Percentiles rank a stretch among this genome's conserved stretches.
Evolutionary conservation across 1,284 basidiomycete species (phyloP).

Genomic region (Bondarzewia mesenterica): DNA sequence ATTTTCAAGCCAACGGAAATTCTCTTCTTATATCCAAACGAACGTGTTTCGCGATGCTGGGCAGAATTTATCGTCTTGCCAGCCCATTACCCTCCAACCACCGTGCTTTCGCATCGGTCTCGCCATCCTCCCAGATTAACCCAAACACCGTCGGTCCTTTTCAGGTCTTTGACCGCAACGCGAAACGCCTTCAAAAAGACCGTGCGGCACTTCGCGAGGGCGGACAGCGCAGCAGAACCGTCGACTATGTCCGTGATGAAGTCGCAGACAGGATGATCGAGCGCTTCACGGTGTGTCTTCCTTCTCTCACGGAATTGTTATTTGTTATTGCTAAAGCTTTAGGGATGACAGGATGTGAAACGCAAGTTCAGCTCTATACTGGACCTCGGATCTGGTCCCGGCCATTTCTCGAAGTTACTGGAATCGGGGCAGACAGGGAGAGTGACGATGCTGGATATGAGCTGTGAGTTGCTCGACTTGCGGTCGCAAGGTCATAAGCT

Average conservation of each 20-base stretch:
- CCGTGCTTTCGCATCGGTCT: constrained; percentile 7
- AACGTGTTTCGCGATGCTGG: no score
- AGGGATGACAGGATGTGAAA: constrained; percentile 76
- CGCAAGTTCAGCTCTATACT: constrained; percentile 74
- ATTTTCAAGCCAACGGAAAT: no score
- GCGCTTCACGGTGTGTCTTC: constrained; percentile 64
- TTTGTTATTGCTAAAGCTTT: no score
- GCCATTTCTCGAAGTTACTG: constrained; percentile 83
- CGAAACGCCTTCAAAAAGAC: constrained; percentile 80
- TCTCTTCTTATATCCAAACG: no score
- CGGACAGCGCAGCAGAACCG: constrained; percentile 59
- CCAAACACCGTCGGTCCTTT: constrained; percentile 48
- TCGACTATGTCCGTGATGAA: constrained; percentile 91
- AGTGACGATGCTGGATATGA: constrained; percentile 84
- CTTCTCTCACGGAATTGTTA: no score
- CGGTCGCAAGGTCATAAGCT: not conserved
- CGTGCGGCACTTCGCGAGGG: constrained; percentile 55
- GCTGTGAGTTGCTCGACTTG: constrained; percentile 40
- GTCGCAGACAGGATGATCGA: constrained; percentile 89
- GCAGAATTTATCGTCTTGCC: no score
- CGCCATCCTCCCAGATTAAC: constrained; percentile 26
- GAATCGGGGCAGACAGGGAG: constrained; percentile 68
- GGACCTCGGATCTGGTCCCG: constrained; percentile 92
- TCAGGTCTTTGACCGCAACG: constrained; percentile 82
- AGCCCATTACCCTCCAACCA: no score